Evolutionary conservation across 129 eudicot genomes (phyloP).

Genomic region (Flaveria ramosissima): DNA sequence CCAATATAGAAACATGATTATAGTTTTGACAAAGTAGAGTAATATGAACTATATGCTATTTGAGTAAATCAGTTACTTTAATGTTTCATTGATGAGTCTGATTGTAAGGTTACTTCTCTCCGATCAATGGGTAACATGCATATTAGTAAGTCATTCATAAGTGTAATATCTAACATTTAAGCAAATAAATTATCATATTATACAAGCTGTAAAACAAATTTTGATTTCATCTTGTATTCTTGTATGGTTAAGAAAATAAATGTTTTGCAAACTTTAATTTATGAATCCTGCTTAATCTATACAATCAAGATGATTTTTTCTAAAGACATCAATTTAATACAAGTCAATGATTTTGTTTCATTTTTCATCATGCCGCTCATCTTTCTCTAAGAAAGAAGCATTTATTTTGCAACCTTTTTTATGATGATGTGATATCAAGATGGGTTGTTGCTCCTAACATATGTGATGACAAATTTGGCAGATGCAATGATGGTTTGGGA

Average conservation of each 20-base stretch:
- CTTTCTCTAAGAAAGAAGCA: not conserved
- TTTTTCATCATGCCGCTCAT: not conserved
- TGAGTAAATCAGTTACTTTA: not conserved
- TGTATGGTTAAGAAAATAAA: constrained; percentile 1
- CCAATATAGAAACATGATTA: not conserved
- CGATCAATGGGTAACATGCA: not conserved
- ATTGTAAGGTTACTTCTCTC: constrained; percentile 1
- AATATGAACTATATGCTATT: constrained; percentile 4
- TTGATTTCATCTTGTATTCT: not conserved
- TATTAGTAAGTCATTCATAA: not conserved
- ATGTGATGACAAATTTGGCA: not conserved
- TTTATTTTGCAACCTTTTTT: constrained; percentile 6
- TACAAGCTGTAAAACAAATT: not conserved
- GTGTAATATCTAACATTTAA: not conserved
- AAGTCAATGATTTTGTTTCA: constrained; percentile 6
- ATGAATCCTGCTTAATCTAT: not conserved
- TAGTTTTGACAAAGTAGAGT: constrained; percentile 15
- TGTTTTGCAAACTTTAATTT: not conserved
- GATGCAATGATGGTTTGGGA: not conserved
- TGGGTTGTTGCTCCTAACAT: not conserved
- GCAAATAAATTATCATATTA: not conserved
- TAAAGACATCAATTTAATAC: not conserved
- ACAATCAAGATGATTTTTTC: not conserved
- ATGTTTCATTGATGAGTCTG: not conserved
- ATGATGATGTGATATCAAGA: constrained; percentile 24